A percentile compares a stretch with the other conserved stretches of the same genome.
Conservation (phyloP, 441 rosid genomes). For the Pelargonium australe region DNA sequence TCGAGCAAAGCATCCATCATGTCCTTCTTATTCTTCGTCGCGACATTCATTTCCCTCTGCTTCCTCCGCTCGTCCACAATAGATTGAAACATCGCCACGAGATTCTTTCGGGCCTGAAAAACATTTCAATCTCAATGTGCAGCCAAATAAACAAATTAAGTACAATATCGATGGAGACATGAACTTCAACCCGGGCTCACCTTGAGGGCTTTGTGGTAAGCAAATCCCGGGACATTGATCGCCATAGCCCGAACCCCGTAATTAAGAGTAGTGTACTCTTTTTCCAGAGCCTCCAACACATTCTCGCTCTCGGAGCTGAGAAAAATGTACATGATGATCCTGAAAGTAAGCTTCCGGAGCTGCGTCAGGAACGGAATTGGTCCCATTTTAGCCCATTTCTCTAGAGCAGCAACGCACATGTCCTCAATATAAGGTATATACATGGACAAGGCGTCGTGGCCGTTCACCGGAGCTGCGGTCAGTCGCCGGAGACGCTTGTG, state of each 20-base stretch:
- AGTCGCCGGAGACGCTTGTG: slow-evolving; percentile 30
- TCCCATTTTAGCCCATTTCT: slow-evolving; percentile 25
- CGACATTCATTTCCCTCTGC: slow-evolving; percentile 4
- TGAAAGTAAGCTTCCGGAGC: slow-evolving; percentile 30
- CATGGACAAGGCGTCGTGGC: slow-evolving; percentile 28
- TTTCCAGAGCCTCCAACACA: slow-evolving; percentile 19
- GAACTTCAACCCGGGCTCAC: slow-evolving; percentile 13
- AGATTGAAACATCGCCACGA: slow-evolving; percentile 20
- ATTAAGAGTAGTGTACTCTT: slow-evolving; percentile 22
- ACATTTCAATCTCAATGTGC: background rate
- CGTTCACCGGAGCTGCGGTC: slow-evolving; percentile 23
- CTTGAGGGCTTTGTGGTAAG: slow-evolving; percentile 29
- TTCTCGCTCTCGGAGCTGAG: slow-evolving; percentile 15
- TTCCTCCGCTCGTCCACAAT: slow-evolving; percentile 17
- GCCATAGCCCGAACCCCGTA: slow-evolving; percentile 25
- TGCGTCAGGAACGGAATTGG: slow-evolving; percentile 25
- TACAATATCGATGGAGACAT: background rate
- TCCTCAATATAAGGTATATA: slow-evolving; percentile 26
- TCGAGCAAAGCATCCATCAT: slow-evolving; percentile 24
- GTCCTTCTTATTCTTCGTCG: slow-evolving; percentile 14
- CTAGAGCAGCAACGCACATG: slow-evolving; percentile 21
- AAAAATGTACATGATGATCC: slow-evolving; percentile 30
- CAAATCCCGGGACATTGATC: slow-evolving; percentile 31
- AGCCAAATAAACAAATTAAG: too few species aligned
- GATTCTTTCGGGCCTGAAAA: slow-evolving; percentile 22